These are phyloP conservation scores for Pseudogymnoascus verrucosus DNA, from an alignment of 2,329 filamentous ascomycete species.

Conservation along the genomic window DNA sequence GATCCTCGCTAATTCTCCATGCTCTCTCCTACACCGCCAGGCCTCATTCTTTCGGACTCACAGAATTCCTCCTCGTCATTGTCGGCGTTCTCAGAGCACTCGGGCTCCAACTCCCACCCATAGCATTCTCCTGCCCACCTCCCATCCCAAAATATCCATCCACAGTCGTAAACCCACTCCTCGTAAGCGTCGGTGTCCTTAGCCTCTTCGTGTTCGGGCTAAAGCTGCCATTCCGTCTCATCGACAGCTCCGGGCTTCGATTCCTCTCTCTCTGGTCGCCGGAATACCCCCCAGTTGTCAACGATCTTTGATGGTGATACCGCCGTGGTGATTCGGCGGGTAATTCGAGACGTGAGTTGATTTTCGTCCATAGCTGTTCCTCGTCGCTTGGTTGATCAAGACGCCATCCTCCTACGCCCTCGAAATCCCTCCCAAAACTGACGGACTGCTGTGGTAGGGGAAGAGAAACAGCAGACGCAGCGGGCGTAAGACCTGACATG, in stretches of 20 bases:
- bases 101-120: background rate
- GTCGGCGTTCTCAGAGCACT: background rate
- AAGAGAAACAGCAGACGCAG: conserved; percentile 11
- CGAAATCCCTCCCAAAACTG: conserved; percentile 48
- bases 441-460: conserved; percentile 32
- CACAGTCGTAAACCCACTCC: conserved; percentile 4
- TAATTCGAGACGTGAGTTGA: conserved; percentile 44
- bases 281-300: conserved; percentile 21
- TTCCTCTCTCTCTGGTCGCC: conserved; percentile 14
- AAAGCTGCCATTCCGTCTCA: conserved; percentile 18
- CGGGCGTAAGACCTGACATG: conserved; percentile 22
- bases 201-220: conserved; percentile 39
- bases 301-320: conserved; percentile 34
- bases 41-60: conserved; percentile 2
- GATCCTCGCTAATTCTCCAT: background rate
- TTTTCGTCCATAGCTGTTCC: conserved; percentile 40
- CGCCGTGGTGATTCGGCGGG: conserved; percentile 35
- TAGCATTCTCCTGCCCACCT: background rate
- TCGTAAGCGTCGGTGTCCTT: conserved; percentile 37
- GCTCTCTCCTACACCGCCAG: background rate
- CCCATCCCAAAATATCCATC: conserved; percentile 19
- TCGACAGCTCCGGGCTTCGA: background rate
- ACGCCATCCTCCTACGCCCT: conserved; percentile 52
- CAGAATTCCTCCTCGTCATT: conserved; percentile 7
- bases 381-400: conserved; percentile 31